Evolutionary conservation across 2,329 filamentous ascomycete genomes (phyloP), one percentile per base, ranked within the genome.

Genomic region (Sarocladium brachiariae): DNA sequence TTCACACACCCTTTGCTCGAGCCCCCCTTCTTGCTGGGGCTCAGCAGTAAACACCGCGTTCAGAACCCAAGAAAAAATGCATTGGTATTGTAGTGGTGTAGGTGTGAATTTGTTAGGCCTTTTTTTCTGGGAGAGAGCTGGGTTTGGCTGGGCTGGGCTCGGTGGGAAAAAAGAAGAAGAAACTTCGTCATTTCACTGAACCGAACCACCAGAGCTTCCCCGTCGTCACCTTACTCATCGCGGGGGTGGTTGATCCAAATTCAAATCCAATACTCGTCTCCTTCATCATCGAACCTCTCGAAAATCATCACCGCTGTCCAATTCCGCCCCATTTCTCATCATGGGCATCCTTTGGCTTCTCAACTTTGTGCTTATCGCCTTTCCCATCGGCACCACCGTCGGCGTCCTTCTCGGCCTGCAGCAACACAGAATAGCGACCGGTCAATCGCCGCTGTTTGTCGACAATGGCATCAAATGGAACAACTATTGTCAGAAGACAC

Each of bases 321-420:
- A 23, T 23, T 18, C 8, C n/a, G 18, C 25, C 13, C 21, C 19
- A 27, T 16, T 23, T 4, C 10, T 37, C 30, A 49, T 16, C 16
- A 52, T 63, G 38, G 57, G 59, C 30, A 51, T 67, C 48, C 63
- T 68, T 55, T 71, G 73, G 60, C 59, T 78, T 52, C 67, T 78
- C 62, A 79, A 76, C 63, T 67, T 72, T 50, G 66, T 65, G 57
- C 68, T 80, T 47, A 57, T 79, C 53, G 70, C 70, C 55, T 62
- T 79, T 53, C 76, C 72, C 34, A 69, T 78, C 52, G 75, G 68
- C 52, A 66, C 70, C 50, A 76, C 74, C 9, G 56, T 78, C 25
- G 76, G 73, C 45, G 63, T 77, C 38, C 62, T 80, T 21, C 61
- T 78, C 31, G 75, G 73, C 9, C 59, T 79, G 31, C 70, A 78